Conservation (phyloP, 2,329 filamentous ascomycete genomes). For the Colletotrichum graminicola region DNA sequence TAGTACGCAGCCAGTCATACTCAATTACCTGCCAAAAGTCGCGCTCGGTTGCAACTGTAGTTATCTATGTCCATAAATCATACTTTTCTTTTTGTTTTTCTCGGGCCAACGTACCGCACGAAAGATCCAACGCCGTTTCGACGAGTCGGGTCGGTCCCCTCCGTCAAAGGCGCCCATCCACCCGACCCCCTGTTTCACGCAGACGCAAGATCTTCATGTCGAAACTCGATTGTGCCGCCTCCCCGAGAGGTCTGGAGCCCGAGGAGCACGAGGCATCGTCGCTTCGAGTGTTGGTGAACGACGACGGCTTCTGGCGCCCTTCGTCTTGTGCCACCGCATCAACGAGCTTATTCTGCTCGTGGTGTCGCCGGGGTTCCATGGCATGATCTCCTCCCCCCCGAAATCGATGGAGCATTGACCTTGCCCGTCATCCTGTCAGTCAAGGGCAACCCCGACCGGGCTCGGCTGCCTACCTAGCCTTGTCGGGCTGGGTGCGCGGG, state of each 20-base stretch:
- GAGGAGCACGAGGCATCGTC: too few species aligned
- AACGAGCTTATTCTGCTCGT: too few species aligned
- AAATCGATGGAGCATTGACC: background rate
- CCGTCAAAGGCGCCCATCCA: background rate
- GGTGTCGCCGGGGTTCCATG: conserved; percentile 8
- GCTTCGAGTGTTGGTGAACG: background rate
- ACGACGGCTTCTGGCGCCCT: background rate
- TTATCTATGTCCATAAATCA: too few species aligned
- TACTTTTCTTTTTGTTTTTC: background rate
- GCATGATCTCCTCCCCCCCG: background rate
- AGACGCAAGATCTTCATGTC: background rate
- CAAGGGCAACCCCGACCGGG: conserved; percentile 8
- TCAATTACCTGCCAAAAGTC: background rate
- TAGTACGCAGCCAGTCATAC: background rate
- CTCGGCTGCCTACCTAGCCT: background rate
- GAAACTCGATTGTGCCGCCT: background rate
- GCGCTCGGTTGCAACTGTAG: too few species aligned
- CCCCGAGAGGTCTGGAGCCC: too few species aligned
- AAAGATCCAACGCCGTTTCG: background rate
- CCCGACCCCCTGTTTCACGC: background rate
- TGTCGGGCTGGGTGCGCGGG: background rate
- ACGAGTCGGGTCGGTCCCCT: background rate
- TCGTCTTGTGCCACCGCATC: background rate
- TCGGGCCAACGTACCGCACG: background rate
- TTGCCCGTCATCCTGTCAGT: background rate